Evolutionary conservation across 1,284 basidiomycete genomes (phyloP).

Genomic region (Apiotrichum akiyoshidainum): DNA sequence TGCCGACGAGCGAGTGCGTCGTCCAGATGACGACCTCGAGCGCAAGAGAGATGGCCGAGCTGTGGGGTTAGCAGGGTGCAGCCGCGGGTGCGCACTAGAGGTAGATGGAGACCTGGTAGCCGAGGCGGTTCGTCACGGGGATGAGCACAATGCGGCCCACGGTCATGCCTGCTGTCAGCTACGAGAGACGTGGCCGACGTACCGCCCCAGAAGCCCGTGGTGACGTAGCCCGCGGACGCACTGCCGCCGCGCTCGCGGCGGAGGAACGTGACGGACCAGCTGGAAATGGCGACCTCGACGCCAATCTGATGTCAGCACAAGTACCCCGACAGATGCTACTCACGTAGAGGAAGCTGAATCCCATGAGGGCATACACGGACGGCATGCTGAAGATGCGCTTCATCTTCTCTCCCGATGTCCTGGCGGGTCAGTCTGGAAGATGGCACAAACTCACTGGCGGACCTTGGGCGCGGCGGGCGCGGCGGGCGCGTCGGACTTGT

Average conservation of each 20-base stretch:
- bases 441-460: too few species aligned
- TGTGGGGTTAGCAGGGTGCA: neutral
- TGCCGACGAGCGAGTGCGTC: conserved; percentile 54
- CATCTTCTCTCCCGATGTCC: conserved; percentile 12
- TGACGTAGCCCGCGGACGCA: conserved; percentile 20
- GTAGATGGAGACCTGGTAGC: conserved; percentile 24
- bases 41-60: conserved; percentile 18
- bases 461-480: neutral
- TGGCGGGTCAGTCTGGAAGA: too few species aligned
- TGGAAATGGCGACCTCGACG: conserved; percentile 15
- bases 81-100: conserved; percentile 22
- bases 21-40: conserved; percentile 62
- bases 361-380: conserved; percentile 12
- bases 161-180: conserved; percentile 15
- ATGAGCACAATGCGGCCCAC: conserved; percentile 24
- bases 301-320: conserved; percentile 9
- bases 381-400: conserved; percentile 18
- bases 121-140: conserved; percentile 27
- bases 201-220: conserved; percentile 24
- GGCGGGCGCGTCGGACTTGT: too few species aligned
- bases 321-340: neutral
- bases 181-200: too few species aligned
- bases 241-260: conserved; percentile 19
- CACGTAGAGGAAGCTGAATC: conserved; percentile 18
- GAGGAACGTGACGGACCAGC: conserved; percentile 20